Base-by-base conservation (phyloP, 306 rosid species). In the Sechiopsis laciniata region DNA sequence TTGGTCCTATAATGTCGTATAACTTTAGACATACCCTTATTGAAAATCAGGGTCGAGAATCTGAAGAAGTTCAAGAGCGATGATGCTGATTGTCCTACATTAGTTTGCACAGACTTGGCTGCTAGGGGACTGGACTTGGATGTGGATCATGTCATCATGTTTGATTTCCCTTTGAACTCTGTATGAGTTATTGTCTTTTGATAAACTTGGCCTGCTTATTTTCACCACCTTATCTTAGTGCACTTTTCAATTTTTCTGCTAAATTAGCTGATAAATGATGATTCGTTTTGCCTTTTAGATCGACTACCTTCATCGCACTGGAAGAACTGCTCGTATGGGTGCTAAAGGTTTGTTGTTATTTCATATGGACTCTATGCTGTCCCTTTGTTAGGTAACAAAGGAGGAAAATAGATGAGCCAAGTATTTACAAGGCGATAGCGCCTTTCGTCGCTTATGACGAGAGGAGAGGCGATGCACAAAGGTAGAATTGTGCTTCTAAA, bases 251-350 rank as follows among this genome's bases (percentile, higher is more conserved):
- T 73, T 51, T 46, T 53, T 20, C 14, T 55, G 21, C 48, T 40
- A 16, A 26, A 16, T 24, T 61, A 22, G 22, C 67, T 48, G 5
- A 3, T 69, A 13, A 48, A 21, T 69, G 35, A 50, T 46, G 0
- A 22, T 21, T 69, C 24, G 42, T 22, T 73, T 84, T 35, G 7
- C 53, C 60, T 75, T 76, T 53, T 75, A 92, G 97, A 88, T 92
- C 16, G 97, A 92, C 58, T 92, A 92, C 86, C 97, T 92, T 81
- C 97, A 92, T 75, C 92, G 97, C 81, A 92, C 97, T 0, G 97
- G 97, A 56, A 92, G 97, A 90, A 92, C 96, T 3, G 97, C 97
- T 76, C 97, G 97, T 8, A 92, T 92, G 97, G 96, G 97, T 73
- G 96, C 96, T 55, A 90, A 92, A 90, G 97, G 97, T 92, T 68